A percentile compares a stretch with the other conserved stretches of the same genome.
phyloP scores from a whole-genome alignment of 441 rosid species.

The Lepidium campestre region DNA sequence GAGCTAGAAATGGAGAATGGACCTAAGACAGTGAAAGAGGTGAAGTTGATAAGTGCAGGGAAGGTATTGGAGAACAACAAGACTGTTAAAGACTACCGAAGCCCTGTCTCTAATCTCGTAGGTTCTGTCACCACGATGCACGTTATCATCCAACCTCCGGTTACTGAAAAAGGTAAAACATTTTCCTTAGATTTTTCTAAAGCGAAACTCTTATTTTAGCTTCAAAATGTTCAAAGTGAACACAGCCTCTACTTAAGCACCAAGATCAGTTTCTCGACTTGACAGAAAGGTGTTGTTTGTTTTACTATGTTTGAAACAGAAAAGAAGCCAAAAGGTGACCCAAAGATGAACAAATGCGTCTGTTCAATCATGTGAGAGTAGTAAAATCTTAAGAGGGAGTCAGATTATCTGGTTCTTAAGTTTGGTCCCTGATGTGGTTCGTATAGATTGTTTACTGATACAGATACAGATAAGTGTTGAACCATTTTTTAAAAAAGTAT shows the following conservation, averaged over 20 bases:
- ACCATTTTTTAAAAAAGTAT: not conserved
- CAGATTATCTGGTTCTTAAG: constrained; percentile 6
- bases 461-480: constrained; percentile 14
- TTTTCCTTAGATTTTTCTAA: not conserved
- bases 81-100: constrained; percentile 74
- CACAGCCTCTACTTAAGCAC: constrained; percentile 15
- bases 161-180: constrained; percentile 60
- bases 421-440: constrained; percentile 7
- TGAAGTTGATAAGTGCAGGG: constrained; percentile 91
- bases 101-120: constrained; percentile 73
- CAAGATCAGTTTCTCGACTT: not conserved
- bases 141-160: constrained; percentile 82
- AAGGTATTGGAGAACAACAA: constrained; percentile 84
- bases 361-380: constrained; percentile 63
- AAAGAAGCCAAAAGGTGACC: constrained; percentile 48
- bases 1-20: constrained; percentile 74
- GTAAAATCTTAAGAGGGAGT: not conserved
- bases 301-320: constrained; percentile 46
- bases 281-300: constrained; percentile 5
- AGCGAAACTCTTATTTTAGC: not conserved
- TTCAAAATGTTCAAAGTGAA: not conserved
- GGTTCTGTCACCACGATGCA: constrained; percentile 96
- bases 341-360: constrained; percentile 67
- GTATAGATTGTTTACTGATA: constrained; percentile 30
- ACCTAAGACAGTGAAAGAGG: constrained; percentile 83